Percentiles rank a stretch among this genome's conserved stretches.
Evolutionary conservation across 371 early-diverging fungal species (phyloP).

Genomic region (Haplosporangium sp.): DNA sequence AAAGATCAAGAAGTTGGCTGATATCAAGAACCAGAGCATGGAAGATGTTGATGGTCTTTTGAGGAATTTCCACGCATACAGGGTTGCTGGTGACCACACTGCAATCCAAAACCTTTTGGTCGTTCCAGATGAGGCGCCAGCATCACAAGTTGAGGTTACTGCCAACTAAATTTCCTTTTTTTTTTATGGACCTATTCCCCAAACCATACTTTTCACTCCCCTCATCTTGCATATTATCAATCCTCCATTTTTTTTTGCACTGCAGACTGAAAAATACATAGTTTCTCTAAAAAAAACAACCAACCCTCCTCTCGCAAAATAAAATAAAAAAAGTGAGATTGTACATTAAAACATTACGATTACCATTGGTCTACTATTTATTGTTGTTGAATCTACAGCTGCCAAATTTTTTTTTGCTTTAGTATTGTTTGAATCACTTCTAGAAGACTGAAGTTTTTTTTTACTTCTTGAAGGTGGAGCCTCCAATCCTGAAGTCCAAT

Average conservation of each 20-base stretch:
- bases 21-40: slow-evolving; percentile 89
- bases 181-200: not conserved
- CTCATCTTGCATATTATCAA: not conserved
- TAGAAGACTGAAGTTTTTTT: not conserved
- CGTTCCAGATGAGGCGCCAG: slow-evolving; percentile 15
- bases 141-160: slow-evolving; percentile 9
- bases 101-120: slow-evolving; percentile 52
- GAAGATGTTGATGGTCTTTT: slow-evolving; percentile 89
- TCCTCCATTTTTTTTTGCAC: slow-evolving; percentile 4
- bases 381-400: not conserved
- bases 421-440: too few species aligned
- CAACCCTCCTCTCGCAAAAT: not conserved
- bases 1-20: slow-evolving; percentile 94
- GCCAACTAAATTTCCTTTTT: slow-evolving; percentile 15
- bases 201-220: not conserved
- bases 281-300: not conserved
- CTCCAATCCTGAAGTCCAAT: slow-evolving; percentile 46
- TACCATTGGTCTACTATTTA: not conserved
- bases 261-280: not conserved
- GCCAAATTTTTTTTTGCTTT: too few species aligned
- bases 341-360: not conserved
- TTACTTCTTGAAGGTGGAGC: slow-evolving; percentile 32
- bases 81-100: slow-evolving; percentile 60
- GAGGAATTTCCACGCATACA: slow-evolving; percentile 68
- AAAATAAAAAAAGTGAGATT: not conserved